These are phyloP conservation scores for Fonsecaea monophora DNA, from an alignment of 2,329 filamentous ascomycete species.

Conservation along the genomic window DNA sequence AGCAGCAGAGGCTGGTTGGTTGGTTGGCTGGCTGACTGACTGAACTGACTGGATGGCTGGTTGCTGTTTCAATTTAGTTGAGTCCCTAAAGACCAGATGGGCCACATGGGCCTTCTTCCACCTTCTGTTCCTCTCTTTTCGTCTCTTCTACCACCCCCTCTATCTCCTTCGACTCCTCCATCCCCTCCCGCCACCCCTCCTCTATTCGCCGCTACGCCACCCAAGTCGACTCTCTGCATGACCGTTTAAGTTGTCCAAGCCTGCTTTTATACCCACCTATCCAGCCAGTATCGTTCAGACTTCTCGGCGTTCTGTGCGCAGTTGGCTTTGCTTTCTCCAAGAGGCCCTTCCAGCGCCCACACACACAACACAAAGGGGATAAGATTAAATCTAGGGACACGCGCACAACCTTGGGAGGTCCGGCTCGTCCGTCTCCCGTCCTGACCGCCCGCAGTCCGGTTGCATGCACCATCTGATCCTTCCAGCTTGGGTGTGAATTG, in stretches of 20 bases:
- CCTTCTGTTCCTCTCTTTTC: not conserved
- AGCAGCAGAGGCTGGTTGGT: not conserved
- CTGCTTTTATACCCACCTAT: constrained; percentile 9
- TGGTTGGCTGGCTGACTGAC: not conserved
- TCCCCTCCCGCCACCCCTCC: not conserved
- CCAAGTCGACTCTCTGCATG: not conserved
- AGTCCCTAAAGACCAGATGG: not conserved
- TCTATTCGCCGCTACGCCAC: not conserved
- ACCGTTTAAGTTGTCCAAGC: constrained; percentile 11
- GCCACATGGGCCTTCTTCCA: not conserved
- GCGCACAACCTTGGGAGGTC: constrained; percentile 13
- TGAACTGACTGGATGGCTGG: not conserved
- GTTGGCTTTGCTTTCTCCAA: constrained; percentile 8
- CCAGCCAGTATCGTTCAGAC: not conserved
- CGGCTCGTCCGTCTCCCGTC: constrained; percentile 23
- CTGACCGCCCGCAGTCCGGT: not conserved
- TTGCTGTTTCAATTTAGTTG: not conserved
- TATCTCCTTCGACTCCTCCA: not conserved
- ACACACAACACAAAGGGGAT: not conserved
- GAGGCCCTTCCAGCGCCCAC: not conserved
- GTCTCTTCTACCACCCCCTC: not conserved
- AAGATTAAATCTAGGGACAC: constrained; percentile 9
- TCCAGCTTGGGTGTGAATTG: constrained; percentile 15
- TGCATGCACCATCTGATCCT: constrained; percentile 32
- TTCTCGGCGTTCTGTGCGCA: constrained; percentile 4